Evolutionary conservation across 495 filamentous ascomycete species (phyloP).

Genomic region (Poronia punctata): DNA sequence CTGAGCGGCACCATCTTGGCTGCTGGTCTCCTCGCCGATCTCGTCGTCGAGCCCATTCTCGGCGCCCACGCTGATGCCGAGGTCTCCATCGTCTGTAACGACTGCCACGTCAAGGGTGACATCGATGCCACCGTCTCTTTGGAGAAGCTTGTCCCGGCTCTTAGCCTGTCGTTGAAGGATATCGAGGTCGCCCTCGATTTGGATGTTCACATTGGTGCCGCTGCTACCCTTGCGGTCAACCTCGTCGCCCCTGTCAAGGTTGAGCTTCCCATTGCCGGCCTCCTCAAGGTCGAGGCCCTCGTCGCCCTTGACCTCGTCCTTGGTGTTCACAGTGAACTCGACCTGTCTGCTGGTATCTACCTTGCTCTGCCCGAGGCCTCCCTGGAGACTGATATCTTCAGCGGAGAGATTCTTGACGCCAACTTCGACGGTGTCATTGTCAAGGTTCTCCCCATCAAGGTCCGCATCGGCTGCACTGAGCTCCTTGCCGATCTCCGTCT

Average conservation of each 20-base stretch:
- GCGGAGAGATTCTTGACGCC: conserved; percentile 32
- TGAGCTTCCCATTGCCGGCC: conserved; percentile 24
- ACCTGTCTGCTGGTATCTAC: conserved; percentile 36
- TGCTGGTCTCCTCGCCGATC: conserved; percentile 20
- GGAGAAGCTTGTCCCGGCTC: conserved; percentile 23
- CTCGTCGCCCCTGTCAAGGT: conserved; percentile 27
- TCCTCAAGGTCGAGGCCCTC: conserved; percentile 28
- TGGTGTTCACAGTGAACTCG: conserved; percentile 30
- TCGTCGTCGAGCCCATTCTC: conserved; percentile 15
- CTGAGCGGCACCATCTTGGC: conserved; percentile 18
- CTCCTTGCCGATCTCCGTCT: conserved; percentile 25
- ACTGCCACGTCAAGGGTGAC: conserved; percentile 29
- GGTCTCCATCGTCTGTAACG: conserved; percentile 22
- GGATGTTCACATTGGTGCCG: conserved; percentile 25
- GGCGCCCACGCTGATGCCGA: conserved; percentile 17
- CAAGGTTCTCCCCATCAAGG: conserved; percentile 25
- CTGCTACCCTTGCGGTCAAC: conserved; percentile 29
- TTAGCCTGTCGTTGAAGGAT: conserved; percentile 24
- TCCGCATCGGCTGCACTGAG: conserved; percentile 27
- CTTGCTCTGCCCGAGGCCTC: conserved; percentile 30
- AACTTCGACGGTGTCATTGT: conserved; percentile 22
- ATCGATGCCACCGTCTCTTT: conserved; percentile 27
- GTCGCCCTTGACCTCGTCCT: conserved; percentile 35
- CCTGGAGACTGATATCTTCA: conserved; percentile 32
- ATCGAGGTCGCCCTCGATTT: conserved; percentile 32